Percentiles rank a stretch among this genome's conserved stretches.
These are phyloP conservation scores for Favolaschia claudopus DNA, from an alignment of 768 basidiomycete genomes.

Conservation along the genomic window DNA sequence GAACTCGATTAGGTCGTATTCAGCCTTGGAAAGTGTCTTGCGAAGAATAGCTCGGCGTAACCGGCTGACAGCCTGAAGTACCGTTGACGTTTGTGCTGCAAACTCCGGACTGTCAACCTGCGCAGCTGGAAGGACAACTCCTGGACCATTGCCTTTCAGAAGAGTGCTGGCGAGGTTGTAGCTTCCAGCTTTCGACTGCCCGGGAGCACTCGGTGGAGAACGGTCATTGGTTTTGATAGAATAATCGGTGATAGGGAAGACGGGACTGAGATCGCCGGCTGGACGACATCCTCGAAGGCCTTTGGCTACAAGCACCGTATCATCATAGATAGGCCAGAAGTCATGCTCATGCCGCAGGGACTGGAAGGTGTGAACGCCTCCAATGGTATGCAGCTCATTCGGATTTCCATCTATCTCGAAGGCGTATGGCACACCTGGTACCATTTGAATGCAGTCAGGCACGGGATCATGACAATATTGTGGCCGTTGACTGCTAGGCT, in stretches of 20 bases:
- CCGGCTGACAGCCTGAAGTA: not conserved
- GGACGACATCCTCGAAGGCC: not conserved
- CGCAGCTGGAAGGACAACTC: not conserved
- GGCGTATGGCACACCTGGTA: not conserved
- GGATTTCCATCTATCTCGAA: not conserved
- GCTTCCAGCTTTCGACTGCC: not conserved
- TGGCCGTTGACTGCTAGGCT: too few relatives aligned
- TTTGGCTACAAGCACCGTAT: not conserved
- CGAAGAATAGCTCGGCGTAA: not conserved
- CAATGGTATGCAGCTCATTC: not conserved
- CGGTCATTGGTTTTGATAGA: not conserved
- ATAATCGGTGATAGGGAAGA: not conserved
- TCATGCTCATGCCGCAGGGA: not conserved
- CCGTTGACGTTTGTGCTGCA: not conserved
- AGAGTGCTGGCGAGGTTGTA: not conserved
- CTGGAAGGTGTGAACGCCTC: not conserved
- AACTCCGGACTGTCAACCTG: not conserved
- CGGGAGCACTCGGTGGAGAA: not conserved
- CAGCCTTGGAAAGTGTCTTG: not conserved
- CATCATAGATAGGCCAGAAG: not conserved
- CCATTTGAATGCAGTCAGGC: not conserved
- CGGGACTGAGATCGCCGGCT: not conserved
- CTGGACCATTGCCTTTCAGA: not conserved
- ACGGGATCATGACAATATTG: not conserved
- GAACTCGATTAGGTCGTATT: not conserved